Evolutionary conservation across 2,329 filamentous ascomycete species (phyloP).

Genomic region (Pyrenochaeta sp.): DNA sequence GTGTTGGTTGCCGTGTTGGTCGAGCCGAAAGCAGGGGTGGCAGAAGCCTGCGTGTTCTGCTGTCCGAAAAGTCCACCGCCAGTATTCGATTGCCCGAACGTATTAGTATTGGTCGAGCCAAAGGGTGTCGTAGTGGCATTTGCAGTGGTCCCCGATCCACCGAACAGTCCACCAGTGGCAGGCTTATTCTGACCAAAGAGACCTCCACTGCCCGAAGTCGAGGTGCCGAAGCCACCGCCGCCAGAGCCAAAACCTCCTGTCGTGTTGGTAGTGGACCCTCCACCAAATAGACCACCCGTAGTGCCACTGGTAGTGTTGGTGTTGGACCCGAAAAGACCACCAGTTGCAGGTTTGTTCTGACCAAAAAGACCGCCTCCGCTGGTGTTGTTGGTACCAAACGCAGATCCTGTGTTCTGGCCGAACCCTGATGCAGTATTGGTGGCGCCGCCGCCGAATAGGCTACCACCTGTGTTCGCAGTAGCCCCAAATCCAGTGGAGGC

Average conservation of each 20-base stretch:
- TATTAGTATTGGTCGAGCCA: conserved; percentile 32
- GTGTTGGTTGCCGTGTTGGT: conserved; percentile 35
- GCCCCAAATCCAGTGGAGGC: conserved; percentile 59
- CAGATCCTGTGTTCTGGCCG: conserved; percentile 42
- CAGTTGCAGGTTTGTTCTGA: conserved; percentile 45
- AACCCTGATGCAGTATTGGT: conserved; percentile 42
- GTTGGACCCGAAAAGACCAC: conserved; percentile 50
- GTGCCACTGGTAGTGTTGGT: conserved; percentile 37
- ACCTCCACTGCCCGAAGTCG: conserved; percentile 42
- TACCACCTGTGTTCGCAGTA: conserved; percentile 52
- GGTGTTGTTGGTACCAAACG: conserved; percentile 41
- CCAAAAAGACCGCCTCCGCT: conserved; percentile 44
- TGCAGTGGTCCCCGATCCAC: conserved; percentile 35
- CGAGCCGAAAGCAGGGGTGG: conserved; percentile 39
- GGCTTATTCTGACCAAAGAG: conserved; percentile 60
- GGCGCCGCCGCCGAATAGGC: conserved; percentile 55
- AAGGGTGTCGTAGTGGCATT: conserved; percentile 37
- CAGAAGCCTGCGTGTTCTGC: conserved; percentile 33
- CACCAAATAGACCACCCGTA: conserved; percentile 47
- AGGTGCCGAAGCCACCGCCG: conserved; percentile 47
- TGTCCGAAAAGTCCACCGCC: conserved; percentile 47
- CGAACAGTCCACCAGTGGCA: conserved; percentile 47
- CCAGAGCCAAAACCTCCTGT: conserved; percentile 33
- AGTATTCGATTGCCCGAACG: conserved; percentile 38
- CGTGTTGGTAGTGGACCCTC: conserved; percentile 37